These are phyloP conservation scores for Musa troglodytarum DNA, from an alignment of 176 grass and related monocot species.

Conservation along the genomic window DNA sequence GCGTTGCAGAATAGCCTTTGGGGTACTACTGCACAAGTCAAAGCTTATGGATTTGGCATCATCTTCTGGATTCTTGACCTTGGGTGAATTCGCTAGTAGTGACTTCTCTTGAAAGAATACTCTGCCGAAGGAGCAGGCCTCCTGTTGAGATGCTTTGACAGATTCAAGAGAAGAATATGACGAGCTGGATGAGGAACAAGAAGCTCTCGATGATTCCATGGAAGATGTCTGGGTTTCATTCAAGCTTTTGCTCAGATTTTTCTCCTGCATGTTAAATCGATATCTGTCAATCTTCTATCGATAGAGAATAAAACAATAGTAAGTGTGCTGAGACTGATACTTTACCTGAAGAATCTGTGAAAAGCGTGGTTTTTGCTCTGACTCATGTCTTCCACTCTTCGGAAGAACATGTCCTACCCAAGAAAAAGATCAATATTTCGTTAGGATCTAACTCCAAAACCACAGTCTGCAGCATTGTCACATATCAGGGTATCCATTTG, in stretches of 20 bases:
- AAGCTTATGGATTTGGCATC: conserved; percentile 12
- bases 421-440: not conserved
- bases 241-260: conserved; percentile 71
- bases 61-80: conserved; percentile 25
- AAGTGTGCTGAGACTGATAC: not conserved
- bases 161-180: conserved; percentile 74
- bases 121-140: conserved; percentile 37
- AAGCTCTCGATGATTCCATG: conserved; percentile 82
- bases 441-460: not conserved
- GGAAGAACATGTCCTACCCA: conserved; percentile 33
- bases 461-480: not conserved
- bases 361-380: conserved; percentile 34
- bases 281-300: not conserved
- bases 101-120: conserved; percentile 41
- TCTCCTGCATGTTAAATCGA: conserved; percentile 51
- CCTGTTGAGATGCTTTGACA: conserved; percentile 51
- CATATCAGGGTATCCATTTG: not conserved
- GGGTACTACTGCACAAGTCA: not conserved
- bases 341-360: conserved; percentile 64
- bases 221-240: conserved; percentile 73
- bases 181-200: conserved; percentile 69
- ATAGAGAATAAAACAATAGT: not conserved
- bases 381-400: conserved; percentile 36
- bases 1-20: not conserved
- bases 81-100: conserved; percentile 41